phyloP scores from a whole-genome alignment of 768 basidiomycete species.

The Paxillus rubicundulus region DNA sequence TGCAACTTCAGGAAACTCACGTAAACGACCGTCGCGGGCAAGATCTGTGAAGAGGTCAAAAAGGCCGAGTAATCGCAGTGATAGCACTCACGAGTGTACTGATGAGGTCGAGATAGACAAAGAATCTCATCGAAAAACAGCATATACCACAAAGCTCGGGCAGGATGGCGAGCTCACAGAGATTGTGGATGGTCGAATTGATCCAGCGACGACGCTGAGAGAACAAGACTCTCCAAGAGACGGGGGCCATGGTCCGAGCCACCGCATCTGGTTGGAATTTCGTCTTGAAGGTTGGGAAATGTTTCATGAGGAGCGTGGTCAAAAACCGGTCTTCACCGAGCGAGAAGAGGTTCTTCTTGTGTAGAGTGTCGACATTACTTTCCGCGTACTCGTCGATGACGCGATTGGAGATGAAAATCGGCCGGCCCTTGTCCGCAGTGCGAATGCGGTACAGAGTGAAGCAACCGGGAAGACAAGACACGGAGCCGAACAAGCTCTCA shows the following conservation, averaged over 20 bases:
- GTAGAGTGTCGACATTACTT: conserved; percentile 61
- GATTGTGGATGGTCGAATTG: conserved; percentile 69
- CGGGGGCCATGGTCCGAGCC: conserved; percentile 62
- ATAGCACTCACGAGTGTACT: conserved; percentile 49
- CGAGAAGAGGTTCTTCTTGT: conserved; percentile 69
- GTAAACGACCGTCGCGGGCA: conserved; percentile 61
- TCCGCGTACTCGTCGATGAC: conserved; percentile 72
- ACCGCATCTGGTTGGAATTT: conserved; percentile 66
- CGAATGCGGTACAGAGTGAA: conserved; percentile 71
- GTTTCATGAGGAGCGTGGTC: conserved; percentile 66
- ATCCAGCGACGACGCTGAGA: conserved; percentile 74
- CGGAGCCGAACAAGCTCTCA: conserved; percentile 66
- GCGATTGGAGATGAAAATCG: conserved; percentile 69
- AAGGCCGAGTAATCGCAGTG: not conserved
- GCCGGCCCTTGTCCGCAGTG: conserved; percentile 69
- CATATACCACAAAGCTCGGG: conserved; percentile 67
- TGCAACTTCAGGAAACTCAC: conserved; percentile 33
- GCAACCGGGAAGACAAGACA: conserved; percentile 72
- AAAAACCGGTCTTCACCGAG: conserved; percentile 72
- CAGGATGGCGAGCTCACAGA: conserved; percentile 61
- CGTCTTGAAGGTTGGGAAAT: conserved; percentile 67
- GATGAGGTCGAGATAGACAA: conserved; percentile 66
- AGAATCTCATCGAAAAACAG: conserved; percentile 72
- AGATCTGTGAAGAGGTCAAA: conserved; percentile 37
- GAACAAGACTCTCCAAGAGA: conserved; percentile 57